phyloP scores from a whole-genome alignment of 2,329 filamentous ascomycete species.

The Whalleya microplaca region DNA sequence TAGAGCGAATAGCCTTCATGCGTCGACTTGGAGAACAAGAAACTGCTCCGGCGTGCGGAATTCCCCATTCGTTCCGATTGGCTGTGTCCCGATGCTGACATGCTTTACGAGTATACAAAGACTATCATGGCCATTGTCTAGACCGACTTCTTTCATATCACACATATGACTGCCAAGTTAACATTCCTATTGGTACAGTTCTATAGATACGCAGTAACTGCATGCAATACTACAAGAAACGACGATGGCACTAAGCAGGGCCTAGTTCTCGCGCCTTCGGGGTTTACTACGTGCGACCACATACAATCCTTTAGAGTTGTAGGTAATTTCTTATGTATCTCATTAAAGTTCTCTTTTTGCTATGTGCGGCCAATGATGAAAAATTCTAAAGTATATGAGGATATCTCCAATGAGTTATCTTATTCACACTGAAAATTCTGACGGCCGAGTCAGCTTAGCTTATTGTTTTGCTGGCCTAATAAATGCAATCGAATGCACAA shows the following conservation, averaged over 20 bases:
- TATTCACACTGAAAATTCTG: slow-evolving; percentile 41
- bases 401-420: slow-evolving; percentile 37
- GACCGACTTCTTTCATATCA: background rate
- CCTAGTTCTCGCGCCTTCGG: background rate
- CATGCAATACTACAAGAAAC: background rate
- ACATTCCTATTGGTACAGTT: no score
- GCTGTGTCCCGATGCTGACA: background rate
- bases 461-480: slow-evolving; percentile 1
- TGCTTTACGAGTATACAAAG: background rate
- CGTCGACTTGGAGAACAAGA: background rate
- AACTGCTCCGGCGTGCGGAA: background rate
- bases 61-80: background rate
- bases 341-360: background rate
- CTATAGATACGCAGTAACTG: no score
- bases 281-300: background rate
- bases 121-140: background rate
- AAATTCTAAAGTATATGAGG: slow-evolving; percentile 37
- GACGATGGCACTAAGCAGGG: background rate
- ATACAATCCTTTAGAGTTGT: background rate
- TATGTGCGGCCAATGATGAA: slow-evolving; percentile 36
- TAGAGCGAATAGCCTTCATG: background rate
- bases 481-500: background rate
- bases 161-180: background rate
- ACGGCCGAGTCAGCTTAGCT: slow-evolving; percentile 26
- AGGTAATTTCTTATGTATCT: background rate